phyloP scores from a whole-genome alignment of 2,329 filamentous ascomycete species.

The Fusarium proliferatum region DNA sequence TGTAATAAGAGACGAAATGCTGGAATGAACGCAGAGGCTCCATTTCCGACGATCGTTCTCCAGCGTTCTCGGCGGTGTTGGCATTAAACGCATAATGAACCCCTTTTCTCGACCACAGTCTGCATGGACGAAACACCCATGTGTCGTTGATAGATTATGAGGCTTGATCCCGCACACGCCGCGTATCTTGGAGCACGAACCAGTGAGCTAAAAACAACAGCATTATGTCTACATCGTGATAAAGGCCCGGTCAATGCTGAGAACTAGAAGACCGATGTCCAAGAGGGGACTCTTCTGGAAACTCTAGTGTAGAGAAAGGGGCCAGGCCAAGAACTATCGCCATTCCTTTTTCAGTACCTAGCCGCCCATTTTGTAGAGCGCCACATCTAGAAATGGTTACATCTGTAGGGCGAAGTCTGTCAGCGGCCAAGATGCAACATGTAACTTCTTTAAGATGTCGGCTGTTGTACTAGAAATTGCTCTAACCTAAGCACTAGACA shows the following conservation, averaged over 20 bases:
- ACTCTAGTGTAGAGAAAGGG: conserved; percentile 17
- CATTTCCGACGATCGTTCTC: conserved; percentile 32
- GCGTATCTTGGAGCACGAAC: conserved; percentile 29
- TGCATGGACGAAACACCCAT: conserved; percentile 27
- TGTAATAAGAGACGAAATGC: conserved; percentile 16
- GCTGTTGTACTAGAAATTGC: not conserved
- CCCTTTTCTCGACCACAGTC: conserved; percentile 32
- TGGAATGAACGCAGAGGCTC: conserved; percentile 36
- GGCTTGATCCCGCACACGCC: conserved; percentile 22
- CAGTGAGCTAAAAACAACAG: conserved; percentile 28
- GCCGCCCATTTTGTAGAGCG: conserved; percentile 5
- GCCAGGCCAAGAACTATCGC: not conserved
- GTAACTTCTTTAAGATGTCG: not conserved
- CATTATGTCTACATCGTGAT: conserved; percentile 32
- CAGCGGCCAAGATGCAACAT: not conserved
- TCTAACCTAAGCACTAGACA: not conserved
- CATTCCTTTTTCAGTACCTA: not conserved
- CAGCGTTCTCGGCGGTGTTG: conserved; percentile 7
- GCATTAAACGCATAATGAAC: conserved; percentile 26
- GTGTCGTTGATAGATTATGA: conserved; percentile 31
- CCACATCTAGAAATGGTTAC: conserved; percentile 26
- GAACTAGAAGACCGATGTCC: conserved; percentile 6
- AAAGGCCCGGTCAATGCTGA: conserved; percentile 33
- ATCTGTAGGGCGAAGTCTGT: not conserved
- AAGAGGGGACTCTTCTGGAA: conserved; percentile 28